A percentile compares a stretch with the other conserved stretches of the same genome.
These are phyloP conservation scores for Barnettozyma sucrosica DNA, from an alignment of 805 yeast genomes.

Conservation along the genomic window DNA sequence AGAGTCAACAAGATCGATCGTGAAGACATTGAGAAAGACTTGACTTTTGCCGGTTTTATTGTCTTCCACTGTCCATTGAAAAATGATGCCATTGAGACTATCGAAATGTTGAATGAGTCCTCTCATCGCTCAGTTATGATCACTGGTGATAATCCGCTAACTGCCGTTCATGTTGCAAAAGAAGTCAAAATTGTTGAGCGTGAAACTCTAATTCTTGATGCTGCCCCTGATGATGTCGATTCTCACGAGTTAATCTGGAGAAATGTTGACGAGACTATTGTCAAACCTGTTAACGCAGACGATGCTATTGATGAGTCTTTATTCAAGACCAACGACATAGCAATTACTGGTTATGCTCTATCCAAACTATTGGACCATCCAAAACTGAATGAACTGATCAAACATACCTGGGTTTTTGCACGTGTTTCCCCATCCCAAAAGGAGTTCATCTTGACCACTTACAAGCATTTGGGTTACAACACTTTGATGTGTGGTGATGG, in stretches of 20 bases:
- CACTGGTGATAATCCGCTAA: slow-evolving; percentile 97
- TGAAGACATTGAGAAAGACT: slow-evolving; percentile 66
- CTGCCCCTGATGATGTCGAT: slow-evolving; percentile 67
- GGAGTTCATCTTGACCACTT: slow-evolving; percentile 78
- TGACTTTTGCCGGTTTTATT: slow-evolving; percentile 84
- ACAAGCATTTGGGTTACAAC: slow-evolving; percentile 83
- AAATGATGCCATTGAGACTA: slow-evolving; percentile 84
- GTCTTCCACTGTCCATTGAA: slow-evolving; percentile 98
- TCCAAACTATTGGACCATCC: slow-evolving; percentile 56
- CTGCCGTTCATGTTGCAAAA: slow-evolving; percentile 96
- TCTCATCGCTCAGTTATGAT: slow-evolving; percentile 96
- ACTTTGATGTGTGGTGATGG: slow-evolving; percentile 99
- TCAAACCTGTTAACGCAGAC: slow-evolving; percentile 59
- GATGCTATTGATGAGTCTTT: slow-evolving; percentile 50
- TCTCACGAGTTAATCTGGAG: slow-evolving; percentile 71
- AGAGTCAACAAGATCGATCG: slow-evolving; percentile 60
- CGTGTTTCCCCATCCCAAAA: slow-evolving; percentile 96
- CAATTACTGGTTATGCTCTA: slow-evolving; percentile 91
- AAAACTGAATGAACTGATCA: slow-evolving; percentile 67
- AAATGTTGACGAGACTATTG: slow-evolving; percentile 68
- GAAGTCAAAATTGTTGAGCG: slow-evolving; percentile 85
- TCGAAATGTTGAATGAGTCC: slow-evolving; percentile 89
- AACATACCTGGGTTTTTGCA: slow-evolving; percentile 95
- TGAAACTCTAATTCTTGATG: slow-evolving; percentile 80
- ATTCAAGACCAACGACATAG: slow-evolving; percentile 70